These are phyloP conservation scores for Venturia asperata DNA, from an alignment of 2,329 filamentous ascomycete species.

Conservation along the genomic window DNA sequence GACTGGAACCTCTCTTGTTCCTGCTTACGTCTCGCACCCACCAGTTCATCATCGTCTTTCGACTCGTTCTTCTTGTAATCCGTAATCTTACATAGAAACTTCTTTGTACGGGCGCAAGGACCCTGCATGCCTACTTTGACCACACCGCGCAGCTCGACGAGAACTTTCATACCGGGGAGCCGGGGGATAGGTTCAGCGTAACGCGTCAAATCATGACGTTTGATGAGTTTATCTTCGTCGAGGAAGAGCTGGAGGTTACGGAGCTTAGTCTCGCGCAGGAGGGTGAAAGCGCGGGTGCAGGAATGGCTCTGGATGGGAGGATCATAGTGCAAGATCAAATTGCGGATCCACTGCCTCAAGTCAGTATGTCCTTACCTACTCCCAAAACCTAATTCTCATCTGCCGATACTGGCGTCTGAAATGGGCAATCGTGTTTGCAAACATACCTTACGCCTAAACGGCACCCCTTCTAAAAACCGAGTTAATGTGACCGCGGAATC, in stretches of 20 bases:
- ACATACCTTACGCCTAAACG: background rate
- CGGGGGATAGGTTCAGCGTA: background rate
- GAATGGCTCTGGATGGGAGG: background rate
- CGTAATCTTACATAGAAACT: background rate
- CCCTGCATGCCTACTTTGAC: background rate
- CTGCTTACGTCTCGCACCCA: background rate
- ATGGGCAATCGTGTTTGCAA: background rate
- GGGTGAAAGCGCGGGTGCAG: conserved; percentile 1
- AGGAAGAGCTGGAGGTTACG: conserved; percentile 8
- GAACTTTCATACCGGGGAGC: conserved; percentile 5
- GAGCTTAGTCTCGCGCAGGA: conserved; percentile 1
- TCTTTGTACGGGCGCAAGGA: background rate
- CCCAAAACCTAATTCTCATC: background rate
- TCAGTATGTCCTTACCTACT: background rate
- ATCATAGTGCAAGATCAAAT: conserved; percentile 7
- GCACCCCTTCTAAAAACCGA: conserved; percentile 1
- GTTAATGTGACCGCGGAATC: conserved; percentile 7
- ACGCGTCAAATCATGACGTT: background rate
- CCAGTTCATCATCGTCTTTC: background rate
- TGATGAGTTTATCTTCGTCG: conserved; percentile 9
- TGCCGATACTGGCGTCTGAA: background rate
- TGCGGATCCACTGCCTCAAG: conserved; percentile 5
- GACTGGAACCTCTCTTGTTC: background rate
- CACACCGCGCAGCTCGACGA: conserved; percentile 6
- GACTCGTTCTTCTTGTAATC: background rate